Conservation (phyloP, 371 early-diverging fungal species). For the Mortierella sp. region DNA sequence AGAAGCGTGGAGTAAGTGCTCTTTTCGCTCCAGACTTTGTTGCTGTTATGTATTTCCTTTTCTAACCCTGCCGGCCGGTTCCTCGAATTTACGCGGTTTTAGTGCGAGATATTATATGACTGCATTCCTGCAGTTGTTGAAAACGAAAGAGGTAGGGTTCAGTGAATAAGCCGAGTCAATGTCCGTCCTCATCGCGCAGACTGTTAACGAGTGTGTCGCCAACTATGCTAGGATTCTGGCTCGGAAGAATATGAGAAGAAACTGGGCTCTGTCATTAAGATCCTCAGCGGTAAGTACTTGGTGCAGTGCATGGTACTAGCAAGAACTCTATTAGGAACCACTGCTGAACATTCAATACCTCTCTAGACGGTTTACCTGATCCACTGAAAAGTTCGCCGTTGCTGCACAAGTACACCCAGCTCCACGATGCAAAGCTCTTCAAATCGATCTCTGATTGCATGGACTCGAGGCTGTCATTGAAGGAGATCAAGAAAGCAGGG, state of each 20-base stretch:
- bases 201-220: neutral
- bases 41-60: neutral
- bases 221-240: neutral
- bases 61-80: too few species aligned
- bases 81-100: neutral
- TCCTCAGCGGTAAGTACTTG: constrained; percentile 20
- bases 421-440: constrained; percentile 18
- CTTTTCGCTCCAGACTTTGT: neutral
- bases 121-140: constrained; percentile 23
- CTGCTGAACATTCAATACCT: neutral
- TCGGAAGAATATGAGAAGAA: constrained; percentile 30
- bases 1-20: constrained; percentile 44
- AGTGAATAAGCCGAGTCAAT: too few species aligned
- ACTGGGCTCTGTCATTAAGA: constrained; percentile 29
- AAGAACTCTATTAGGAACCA: neutral
- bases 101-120: constrained; percentile 39
- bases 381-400: constrained; percentile 27
- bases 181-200: neutral
- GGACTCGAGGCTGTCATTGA: constrained; percentile 54
- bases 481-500: constrained; percentile 54
- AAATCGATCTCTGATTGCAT: constrained; percentile 32
- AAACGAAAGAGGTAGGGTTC: constrained; percentile 18
- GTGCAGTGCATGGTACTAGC: neutral
- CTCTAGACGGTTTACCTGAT: constrained; percentile 41
- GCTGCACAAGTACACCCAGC: constrained; percentile 35